Evolutionary conservation across 2,329 filamentous ascomycete species (phyloP).

Genomic region (Diaporthe vexans): DNA sequence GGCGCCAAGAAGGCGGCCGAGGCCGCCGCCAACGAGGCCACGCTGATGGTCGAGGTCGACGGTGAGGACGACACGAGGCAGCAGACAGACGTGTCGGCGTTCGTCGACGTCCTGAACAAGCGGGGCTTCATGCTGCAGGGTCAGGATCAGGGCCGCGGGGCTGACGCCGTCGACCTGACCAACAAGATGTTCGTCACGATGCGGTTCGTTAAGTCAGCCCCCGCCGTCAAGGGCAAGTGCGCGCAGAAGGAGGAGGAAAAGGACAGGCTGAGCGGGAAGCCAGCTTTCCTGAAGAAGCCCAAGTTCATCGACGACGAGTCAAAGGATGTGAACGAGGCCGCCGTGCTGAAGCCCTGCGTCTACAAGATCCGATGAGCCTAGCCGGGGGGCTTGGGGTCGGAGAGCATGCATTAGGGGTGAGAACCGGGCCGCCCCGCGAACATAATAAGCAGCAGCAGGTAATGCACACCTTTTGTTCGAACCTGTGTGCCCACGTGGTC

Average conservation of each 20-base stretch:
- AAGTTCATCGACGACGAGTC: conserved; percentile 73
- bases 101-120: conserved; percentile 84
- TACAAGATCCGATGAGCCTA: conserved; percentile 84
- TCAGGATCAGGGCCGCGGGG: conserved; percentile 72
- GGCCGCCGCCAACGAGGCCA: conserved; percentile 64
- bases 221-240: conserved; percentile 83
- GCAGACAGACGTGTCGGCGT: conserved; percentile 89
- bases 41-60: conserved; percentile 79
- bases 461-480: conserved; percentile 3
- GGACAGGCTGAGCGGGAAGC: conserved; percentile 37
- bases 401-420: not conserved
- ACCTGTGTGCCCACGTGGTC: not conserved
- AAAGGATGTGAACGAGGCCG: conserved; percentile 73
- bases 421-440: not conserved
- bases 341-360: conserved; percentile 90
- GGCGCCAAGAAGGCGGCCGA: conserved; percentile 61
- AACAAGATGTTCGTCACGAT: conserved; percentile 99
- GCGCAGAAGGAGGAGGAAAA: conserved; percentile 70
- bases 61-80: conserved; percentile 73
- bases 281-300: conserved; percentile 54
- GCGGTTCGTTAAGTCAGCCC: conserved; percentile 89
- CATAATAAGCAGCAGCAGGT: not conserved
- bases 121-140: conserved; percentile 88
- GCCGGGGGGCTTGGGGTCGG: not conserved
- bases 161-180: conserved; percentile 78